Evolutionary conservation across 2,329 filamentous ascomycete genomes (phyloP).

Genomic region (Fusarium pilosicola): DNA sequence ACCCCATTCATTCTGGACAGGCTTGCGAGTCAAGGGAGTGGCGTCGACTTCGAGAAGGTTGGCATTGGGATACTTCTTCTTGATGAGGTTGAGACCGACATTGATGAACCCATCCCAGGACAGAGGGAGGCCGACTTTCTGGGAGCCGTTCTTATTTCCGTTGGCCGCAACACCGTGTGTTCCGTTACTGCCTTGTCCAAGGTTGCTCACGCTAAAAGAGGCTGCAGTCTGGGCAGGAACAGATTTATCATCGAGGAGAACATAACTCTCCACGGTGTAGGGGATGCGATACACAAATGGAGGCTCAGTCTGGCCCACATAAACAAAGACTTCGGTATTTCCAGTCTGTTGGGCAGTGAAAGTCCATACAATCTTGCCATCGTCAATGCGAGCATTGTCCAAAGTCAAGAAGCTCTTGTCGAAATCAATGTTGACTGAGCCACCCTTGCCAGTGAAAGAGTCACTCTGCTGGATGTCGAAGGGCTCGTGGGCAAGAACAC

Average conservation of each 20-base stretch:
- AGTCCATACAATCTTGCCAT: constrained; percentile 20
- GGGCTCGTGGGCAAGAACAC: not conserved
- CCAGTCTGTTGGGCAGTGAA: constrained; percentile 1
- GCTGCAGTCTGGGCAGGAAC: not conserved
- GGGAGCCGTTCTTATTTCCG: not conserved
- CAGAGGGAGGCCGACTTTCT: not conserved
- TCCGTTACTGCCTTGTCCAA: not conserved
- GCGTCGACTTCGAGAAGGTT: constrained; percentile 19
- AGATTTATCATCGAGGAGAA: not conserved
- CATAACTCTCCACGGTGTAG: not conserved
- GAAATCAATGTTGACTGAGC: constrained; percentile 6
- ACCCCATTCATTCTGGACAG: constrained; percentile 19
- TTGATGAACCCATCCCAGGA: constrained; percentile 28
- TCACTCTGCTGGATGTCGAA: constrained; percentile 15
- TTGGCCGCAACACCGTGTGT: not conserved
- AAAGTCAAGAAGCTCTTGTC: not conserved
- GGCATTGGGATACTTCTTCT: constrained; percentile 9
- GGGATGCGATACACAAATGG: constrained; percentile 52
- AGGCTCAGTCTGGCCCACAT: constrained; percentile 51
- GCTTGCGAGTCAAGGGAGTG: constrained; percentile 1
- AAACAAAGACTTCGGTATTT: constrained; percentile 35
- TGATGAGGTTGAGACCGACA: constrained; percentile 15
- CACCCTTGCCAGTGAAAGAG: constrained; percentile 12
- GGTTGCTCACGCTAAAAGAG: constrained; percentile 1
- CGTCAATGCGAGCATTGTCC: not conserved